Conservation (phyloP, 2,329 filamentous ascomycete species). For the Trichoderma gracile region DNA sequence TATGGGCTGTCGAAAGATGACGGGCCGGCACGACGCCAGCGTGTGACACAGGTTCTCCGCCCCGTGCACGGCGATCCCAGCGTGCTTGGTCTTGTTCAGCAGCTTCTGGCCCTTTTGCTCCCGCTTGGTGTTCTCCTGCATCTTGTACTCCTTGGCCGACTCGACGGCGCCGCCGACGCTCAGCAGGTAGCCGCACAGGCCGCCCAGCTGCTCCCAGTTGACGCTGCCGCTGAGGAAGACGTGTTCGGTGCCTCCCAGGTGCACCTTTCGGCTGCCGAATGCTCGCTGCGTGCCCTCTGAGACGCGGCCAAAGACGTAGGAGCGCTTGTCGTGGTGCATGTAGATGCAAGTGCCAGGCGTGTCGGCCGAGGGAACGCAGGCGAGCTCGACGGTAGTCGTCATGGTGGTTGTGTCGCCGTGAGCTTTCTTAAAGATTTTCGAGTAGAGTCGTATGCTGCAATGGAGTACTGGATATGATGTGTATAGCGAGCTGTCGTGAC, state of each 20-base stretch:
- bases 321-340: constrained; percentile 76
- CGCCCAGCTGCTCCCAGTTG: constrained; percentile 75
- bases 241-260: constrained; percentile 67
- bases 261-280: constrained; percentile 65
- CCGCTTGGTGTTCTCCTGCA: constrained; percentile 44
- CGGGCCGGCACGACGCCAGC: constrained; percentile 78
- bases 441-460: constrained; percentile 28
- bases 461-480: neutral
- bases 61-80: constrained; percentile 69
- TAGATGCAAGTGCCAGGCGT: constrained; percentile 77
- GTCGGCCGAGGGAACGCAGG: constrained; percentile 83
- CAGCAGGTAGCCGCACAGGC: constrained; percentile 80
- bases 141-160: constrained; percentile 45
- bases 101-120: constrained; percentile 42
- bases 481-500: neutral
- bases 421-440: neutral
- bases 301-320: constrained; percentile 83
- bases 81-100: constrained; percentile 31
- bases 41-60: constrained; percentile 77
- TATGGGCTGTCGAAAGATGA: constrained; percentile 83
- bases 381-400: constrained; percentile 72
- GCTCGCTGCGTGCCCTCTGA: constrained; percentile 83
- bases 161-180: constrained; percentile 72
- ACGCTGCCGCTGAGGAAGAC: constrained; percentile 80
- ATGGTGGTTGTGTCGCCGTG: constrained; percentile 49